Base-by-base conservation (phyloP, 108 stramenopile species). In the Cyclotella baltica region DNA sequence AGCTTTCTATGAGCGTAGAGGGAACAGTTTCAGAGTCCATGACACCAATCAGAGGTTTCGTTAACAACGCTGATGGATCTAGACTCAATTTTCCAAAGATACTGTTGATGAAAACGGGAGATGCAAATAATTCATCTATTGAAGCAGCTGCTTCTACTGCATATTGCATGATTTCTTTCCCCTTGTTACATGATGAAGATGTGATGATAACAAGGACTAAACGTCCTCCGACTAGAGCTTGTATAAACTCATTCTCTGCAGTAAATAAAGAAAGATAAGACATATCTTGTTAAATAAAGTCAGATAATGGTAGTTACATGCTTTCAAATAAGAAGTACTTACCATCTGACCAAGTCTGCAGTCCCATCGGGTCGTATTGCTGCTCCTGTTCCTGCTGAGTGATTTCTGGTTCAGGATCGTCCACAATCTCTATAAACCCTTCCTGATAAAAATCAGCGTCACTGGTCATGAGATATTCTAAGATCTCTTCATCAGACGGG, bases 331-430 rank as follows among this genome's bases (percentile, higher is more conserved):
- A 50, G 30, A 0, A 46, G 35, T 9, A 48, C 63, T 52, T 20
- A 77, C 76, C 76, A 63, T 77, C 33, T 51, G 58, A 68, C 80
- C 80, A 81, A 55, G 66, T 55, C 67, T 81, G 80, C 52, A 81
- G 67, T 2, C 80, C 80, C 58, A 73, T 68, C 13, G 70, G 69
- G 62, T 69, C 55, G 62, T 47, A 67, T 30, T 69, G 28, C 35
- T 37, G 23, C 15, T 52, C 30, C 2, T 53, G 35, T 56, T 77
- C 46, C 33, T 59, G 67, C 13, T 61, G 33, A 37, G 38, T 40
- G 43, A 22, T n/a, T 15, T 22, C 11, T 72, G 35, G 0, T 31
- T 53, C 62, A 16, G 38, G 3, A 27, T 53, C 35, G 37, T 62
- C 48, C 16, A 16, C 46, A 13, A n/a, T n/a, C n/a, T n/a, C n/a